Evolutionary conservation across 306 rosid species (phyloP), one percentile per base, ranked within the genome.

Genomic region (Glycine soja): DNA sequence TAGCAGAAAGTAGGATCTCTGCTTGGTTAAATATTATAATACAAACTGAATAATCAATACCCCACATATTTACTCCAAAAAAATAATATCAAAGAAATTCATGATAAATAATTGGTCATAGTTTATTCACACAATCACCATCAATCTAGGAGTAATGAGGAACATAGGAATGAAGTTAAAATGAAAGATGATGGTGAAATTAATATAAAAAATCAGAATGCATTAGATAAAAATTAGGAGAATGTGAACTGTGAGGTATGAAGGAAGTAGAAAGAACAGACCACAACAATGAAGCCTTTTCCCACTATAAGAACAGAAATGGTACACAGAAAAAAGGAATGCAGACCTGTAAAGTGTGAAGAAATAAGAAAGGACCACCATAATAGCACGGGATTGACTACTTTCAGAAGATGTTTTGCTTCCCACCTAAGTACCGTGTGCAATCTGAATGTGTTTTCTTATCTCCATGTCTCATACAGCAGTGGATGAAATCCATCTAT

Each of bases 341-440:
- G 43, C 0, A 4, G 68, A 63, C 47, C 16, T 13, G 46, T 63
- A 34, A 12, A 34, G 70, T 63, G 70, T 24, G 43, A 59, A 8
- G 32, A 10, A 19, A 58, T 36, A 30, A 24, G 42, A 61, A 32
- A 62, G 45, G 11, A 30, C 43, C 43, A 10, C 15, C 16, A 8
- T 2, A 57, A 32, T 66, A 67, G 71, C 13, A 7, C 3, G 2
- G 3, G 0, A 40, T 67, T 38, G 12, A 65, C 48, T 64, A 64
- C 50, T 36, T 40, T 2, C 9, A 66, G 13, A 32, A 62, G 48
- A 8, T 48, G 30, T 48, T 68, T 54, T 67, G 68, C 82, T 50
- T 53, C 58, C 14, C 76, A 68, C 38, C 58, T 57, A 70, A 70
- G 75, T 42, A 38, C 69, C 24, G 1, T 43, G 3, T 18, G 81